Percentiles rank a stretch among this genome's conserved stretches.
phyloP scores from a whole-genome alignment of 2,329 filamentous ascomycete genomes.

The Claviceps africana region DNA sequence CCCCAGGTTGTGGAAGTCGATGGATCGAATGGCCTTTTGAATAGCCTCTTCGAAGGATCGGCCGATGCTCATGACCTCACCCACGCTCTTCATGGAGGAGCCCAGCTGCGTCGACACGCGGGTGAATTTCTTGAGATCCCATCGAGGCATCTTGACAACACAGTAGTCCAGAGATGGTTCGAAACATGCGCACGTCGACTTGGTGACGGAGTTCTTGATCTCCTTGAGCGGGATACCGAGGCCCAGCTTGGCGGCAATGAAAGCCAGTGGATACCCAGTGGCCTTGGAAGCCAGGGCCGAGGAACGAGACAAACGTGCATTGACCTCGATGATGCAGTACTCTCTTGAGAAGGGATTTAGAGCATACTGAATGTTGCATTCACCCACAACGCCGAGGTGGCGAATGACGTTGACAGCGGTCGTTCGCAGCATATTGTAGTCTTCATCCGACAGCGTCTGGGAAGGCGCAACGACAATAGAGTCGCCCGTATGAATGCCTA shows the following conservation, averaged over 20 bases:
- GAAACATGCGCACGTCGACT: constrained; percentile 92
- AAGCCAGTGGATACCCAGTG: constrained; percentile 89
- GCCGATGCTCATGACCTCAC: constrained; percentile 97
- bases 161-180: constrained; percentile 97
- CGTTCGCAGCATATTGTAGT: constrained; percentile 98
- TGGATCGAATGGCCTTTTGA: constrained; percentile 90
- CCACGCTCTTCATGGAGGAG: constrained; percentile 99
- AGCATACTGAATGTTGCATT: constrained; percentile 98
- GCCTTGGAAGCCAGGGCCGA: constrained; percentile 94
- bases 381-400: constrained; percentile 90
- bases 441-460: constrained; percentile 90
- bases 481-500: constrained; percentile 95
- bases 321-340: constrained; percentile 99
- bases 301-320: constrained; percentile 86
- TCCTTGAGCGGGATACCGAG: constrained; percentile 91
- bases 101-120: constrained; percentile 90
- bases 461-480: constrained; percentile 96
- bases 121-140: constrained; percentile 98
- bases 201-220: constrained; percentile 90
- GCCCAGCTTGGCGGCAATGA: constrained; percentile 92
- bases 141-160: constrained; percentile 96
- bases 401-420: constrained; percentile 95
- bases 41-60: constrained; percentile 96
- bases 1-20: constrained; percentile 89
- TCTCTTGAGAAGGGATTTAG: constrained; percentile 89